These are phyloP conservation scores for Trypanosoma cruzi DNA, from an alignment of 208 protist genomes.

Conservation along the genomic window DNA sequence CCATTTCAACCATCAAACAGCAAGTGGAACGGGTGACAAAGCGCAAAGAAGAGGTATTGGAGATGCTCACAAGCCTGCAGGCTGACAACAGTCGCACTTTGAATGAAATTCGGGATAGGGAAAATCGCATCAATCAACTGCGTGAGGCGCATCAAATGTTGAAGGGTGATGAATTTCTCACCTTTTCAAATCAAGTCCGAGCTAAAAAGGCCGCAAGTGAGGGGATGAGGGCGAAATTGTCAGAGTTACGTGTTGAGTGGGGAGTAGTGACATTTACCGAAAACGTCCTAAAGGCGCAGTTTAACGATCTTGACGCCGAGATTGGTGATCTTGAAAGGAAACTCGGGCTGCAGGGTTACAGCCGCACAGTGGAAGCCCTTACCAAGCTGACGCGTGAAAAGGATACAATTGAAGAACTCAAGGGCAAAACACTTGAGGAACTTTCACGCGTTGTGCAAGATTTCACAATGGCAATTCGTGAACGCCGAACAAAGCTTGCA, in stretches of 20 bases:
- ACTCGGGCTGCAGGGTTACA: constrained; percentile 88
- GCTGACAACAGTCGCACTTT: constrained; percentile 70
- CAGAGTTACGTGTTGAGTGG: constrained; percentile 87
- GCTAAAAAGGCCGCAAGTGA: constrained; percentile 86
- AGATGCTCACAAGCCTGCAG: constrained; percentile 71
- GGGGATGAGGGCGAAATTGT: constrained; percentile 73
- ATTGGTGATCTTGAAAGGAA: constrained; percentile 86
- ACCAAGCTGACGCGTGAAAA: constrained; percentile 84
- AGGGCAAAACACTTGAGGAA: constrained; percentile 91
- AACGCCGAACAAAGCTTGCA: constrained; percentile 80
- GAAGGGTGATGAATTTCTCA: constrained; percentile 84
- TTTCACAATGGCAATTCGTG: constrained; percentile 83
- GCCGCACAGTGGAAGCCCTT: constrained; percentile 77
- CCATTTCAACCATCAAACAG: constrained; percentile 79
- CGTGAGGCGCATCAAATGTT: constrained; percentile 82
- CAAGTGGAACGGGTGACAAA: constrained; percentile 76
- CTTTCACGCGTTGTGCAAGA: constrained; percentile 89
- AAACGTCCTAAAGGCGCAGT: constrained; percentile 69
- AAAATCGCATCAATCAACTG: constrained; percentile 77
- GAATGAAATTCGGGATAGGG: constrained; percentile 74
- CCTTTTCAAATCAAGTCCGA: constrained; percentile 82
- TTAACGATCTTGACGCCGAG: constrained; percentile 62
- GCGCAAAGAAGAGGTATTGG: constrained; percentile 73
- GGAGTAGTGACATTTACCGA: constrained; percentile 88
- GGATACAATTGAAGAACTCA: constrained; percentile 84